phyloP scores from a whole-genome alignment of 108 stramenopile species.

The Nitzschia putrida region DNA sequence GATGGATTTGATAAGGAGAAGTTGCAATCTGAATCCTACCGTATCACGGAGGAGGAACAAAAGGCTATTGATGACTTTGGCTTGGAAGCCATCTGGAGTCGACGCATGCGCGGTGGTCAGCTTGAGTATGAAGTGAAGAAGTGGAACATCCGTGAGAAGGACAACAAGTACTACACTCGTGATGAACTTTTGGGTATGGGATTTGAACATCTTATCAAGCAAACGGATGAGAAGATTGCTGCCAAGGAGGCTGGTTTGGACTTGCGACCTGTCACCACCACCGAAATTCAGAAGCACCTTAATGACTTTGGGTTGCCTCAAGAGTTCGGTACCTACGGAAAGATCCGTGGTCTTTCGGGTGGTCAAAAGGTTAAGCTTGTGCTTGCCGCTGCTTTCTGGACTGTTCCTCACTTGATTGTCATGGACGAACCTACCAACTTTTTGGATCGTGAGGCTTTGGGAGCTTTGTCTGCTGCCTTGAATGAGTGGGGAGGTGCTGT shows the following conservation, averaged over 20 bases:
- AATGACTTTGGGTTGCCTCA: conserved; percentile 95
- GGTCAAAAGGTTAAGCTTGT: conserved; percentile 99
- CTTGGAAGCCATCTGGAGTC: conserved; percentile 93
- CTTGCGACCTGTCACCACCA: conserved; percentile 84
- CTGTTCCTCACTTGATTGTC: conserved; percentile 93
- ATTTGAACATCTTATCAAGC: conserved; percentile 85
- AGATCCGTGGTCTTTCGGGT: conserved; percentile 93
- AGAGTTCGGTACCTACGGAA: conserved; percentile 97
- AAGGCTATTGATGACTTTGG: conserved; percentile 87
- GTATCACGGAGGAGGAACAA: conserved; percentile 90
- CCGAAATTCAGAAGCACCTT: conserved; percentile 94
- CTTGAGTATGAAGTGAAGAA: conserved; percentile 96
- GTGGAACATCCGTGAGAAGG: conserved; percentile 84
- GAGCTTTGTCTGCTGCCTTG: conserved; percentile 89
- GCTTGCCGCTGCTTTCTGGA: conserved; percentile 98
- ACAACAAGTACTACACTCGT: conserved; percentile 87
- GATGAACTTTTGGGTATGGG: conserved; percentile 84
- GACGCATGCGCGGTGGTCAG: conserved; percentile 82
- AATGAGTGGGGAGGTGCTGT: conserved; percentile 96
- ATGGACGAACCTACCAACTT: conserved; percentile 99
- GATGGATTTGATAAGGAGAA: conserved; percentile 90
- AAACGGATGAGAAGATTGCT: conserved; percentile 93
- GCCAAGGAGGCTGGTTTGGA: conserved; percentile 93
- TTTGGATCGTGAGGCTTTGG: conserved; percentile 95
- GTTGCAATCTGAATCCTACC: conserved; percentile 82